Base-by-base conservation (phyloP, 306 rosid species). In the Vigna angularis region DNA sequence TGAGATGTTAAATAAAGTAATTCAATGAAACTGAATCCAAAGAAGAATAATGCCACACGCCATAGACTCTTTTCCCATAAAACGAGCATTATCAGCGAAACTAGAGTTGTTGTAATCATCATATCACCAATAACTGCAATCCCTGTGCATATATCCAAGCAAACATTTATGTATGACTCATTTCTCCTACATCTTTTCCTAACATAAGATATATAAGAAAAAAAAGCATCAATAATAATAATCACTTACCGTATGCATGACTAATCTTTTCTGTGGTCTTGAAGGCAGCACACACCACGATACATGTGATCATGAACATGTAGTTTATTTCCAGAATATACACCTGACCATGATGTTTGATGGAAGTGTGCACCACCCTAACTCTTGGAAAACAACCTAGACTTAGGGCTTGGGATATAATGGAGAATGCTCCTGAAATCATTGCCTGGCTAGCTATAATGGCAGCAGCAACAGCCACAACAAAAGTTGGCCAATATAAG, bases 371-470 rank as follows among this genome's bases (percentile, higher is more conserved):
- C 30, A 91, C 76, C n/a, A 93, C 90, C 81, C 84, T 90, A n/a
- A 93, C 87, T 74, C 89, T 80, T 3, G 98, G 97, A 77, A 93
- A 93, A 76, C 97, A 91, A 45, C 97, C 97, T 11, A 91, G 70
- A 82, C 81, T 87, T 2, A 91, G 82, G 2, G 91, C 92, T 52
- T 91, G 98, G 3, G 91, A 58, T 44, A 93, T 85, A 7, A 93
- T 93, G 4, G 97, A 76, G 72, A 93, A 93, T 26, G 98, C 86
- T 75, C 98, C 98, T 1, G 98, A 86, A 64, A 93, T 91, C 98
- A 93, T 93, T 50, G 98, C 97, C 58, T 93, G 97, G 69, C 97
- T 91, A 5, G 97, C 97, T 48, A 93, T 91, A 30, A 93, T 90
- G 12, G 98, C 73, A 38, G 98, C 97, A 7, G 71, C 95, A 72